Conservation (phyloP, 768 basidiomycete species). For the Boletales sp. region DNA sequence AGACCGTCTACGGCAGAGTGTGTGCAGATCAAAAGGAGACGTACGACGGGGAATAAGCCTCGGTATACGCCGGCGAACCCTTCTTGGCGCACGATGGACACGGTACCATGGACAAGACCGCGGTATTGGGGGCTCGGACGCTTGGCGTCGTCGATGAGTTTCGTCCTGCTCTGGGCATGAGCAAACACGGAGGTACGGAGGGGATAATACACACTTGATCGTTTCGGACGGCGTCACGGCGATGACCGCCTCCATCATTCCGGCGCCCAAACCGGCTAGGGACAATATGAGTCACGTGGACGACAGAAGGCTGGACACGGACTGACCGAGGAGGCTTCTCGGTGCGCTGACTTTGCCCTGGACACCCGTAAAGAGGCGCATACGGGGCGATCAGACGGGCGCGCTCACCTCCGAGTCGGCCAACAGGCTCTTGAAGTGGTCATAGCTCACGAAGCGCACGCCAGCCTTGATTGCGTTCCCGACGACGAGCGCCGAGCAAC, state of each 20-base stretch:
- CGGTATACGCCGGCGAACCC: conserved; percentile 84
- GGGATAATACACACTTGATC: conserved; percentile 70
- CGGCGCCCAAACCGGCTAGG: conserved; percentile 77
- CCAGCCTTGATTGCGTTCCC: conserved; percentile 95
- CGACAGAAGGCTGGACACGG: neutral
- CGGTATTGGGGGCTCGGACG: conserved; percentile 80
- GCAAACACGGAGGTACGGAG: neutral
- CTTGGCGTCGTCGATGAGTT: conserved; percentile 93
- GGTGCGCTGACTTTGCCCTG: conserved; percentile 92
- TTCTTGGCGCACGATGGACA: conserved; percentile 76
- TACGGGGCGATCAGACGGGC: neutral
- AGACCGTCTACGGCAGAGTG: neutral
- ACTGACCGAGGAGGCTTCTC: conserved; percentile 73
- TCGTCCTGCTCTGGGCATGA: conserved; percentile 61
- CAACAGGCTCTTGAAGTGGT: conserved; percentile 80
- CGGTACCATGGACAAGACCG: conserved; percentile 83
- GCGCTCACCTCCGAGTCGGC: conserved; percentile 74
- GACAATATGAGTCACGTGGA: conserved; percentile 9
- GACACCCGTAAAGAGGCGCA: neutral
- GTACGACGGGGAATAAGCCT: conserved; percentile 89
- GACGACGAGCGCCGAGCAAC: conserved; percentile 82
- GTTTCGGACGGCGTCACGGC: conserved; percentile 98
- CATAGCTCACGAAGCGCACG: conserved; percentile 93
- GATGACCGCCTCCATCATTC: conserved; percentile 87
- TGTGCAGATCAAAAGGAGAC: conserved; percentile 25